A percentile compares a stretch with the other conserved stretches of the same genome.
Evolutionary conservation across 2,329 filamentous ascomycete genomes (phyloP).

Genomic region (Stachybotrys chartarum): DNA sequence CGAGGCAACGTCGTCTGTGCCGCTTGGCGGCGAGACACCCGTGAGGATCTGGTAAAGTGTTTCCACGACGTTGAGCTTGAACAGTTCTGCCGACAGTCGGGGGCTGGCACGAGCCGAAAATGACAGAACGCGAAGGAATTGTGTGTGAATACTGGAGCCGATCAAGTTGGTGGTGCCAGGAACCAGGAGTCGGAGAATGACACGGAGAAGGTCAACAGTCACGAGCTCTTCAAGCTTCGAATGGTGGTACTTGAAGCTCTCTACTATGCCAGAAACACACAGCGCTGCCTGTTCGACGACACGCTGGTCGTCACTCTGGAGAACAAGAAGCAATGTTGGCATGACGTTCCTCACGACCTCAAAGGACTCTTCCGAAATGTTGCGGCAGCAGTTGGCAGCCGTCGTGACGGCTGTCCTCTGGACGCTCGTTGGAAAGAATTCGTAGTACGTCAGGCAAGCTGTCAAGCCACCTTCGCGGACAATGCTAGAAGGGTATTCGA

Average conservation of each 20-base stretch:
- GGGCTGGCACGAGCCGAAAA: conserved; percentile 88
- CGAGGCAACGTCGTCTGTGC: conserved; percentile 67
- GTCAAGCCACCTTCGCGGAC: conserved; percentile 92
- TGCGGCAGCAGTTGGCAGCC: conserved; percentile 95
- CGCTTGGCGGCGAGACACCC: conserved; percentile 82
- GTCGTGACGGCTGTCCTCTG: conserved; percentile 95
- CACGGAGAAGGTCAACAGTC: conserved; percentile 76
- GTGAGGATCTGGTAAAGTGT: conserved; percentile 96
- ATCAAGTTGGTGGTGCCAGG: conserved; percentile 96
- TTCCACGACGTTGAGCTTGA: conserved; percentile 96
- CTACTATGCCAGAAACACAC: conserved; percentile 90
- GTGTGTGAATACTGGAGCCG: conserved; percentile 88
- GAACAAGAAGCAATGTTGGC: conserved; percentile 85
- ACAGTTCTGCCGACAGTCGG: conserved; percentile 75
- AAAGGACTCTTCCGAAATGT: conserved; percentile 92
- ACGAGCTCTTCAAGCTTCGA: conserved; percentile 88
- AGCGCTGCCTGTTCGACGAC: conserved; percentile 95
- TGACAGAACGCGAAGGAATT: conserved; percentile 85
- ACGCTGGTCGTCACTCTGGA: conserved; percentile 87
- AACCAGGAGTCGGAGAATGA: conserved; percentile 77
- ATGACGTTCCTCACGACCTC: conserved; percentile 89
- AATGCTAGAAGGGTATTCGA: conserved; percentile 91
- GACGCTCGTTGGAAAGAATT: conserved; percentile 96
- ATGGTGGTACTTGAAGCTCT: conserved; percentile 89
- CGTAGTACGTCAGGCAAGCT: conserved; percentile 90